Conservation (phyloP, 129 eudicot genomes). For the Sambucus nigra region DNA sequence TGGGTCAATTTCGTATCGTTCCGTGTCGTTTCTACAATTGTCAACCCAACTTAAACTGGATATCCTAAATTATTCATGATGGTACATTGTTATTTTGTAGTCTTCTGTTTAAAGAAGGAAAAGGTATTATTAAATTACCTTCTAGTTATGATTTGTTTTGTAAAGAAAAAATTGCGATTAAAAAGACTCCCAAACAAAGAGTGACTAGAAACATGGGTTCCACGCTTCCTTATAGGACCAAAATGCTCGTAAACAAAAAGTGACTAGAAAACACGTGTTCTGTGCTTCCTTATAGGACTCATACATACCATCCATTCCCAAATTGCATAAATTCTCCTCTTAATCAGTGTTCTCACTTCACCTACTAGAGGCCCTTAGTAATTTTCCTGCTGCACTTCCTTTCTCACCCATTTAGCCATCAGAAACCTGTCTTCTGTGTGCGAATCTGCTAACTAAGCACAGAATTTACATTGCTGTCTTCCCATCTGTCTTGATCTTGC, state of each 20-base stretch:
- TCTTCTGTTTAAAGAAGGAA: not conserved
- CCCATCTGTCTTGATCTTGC: not conserved
- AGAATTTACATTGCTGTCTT: not conserved
- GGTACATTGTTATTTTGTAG: too few relatives aligned
- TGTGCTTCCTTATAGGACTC: not conserved
- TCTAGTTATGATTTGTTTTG: not conserved
- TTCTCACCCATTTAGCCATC: not conserved
- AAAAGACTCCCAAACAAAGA: not conserved
- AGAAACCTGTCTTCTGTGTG: not conserved
- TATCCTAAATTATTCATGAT: too few relatives aligned
- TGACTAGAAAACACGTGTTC: not conserved
- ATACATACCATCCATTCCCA: not conserved
- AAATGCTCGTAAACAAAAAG: not conserved
- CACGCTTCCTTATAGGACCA: not conserved
- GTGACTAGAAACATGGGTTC: not conserved
- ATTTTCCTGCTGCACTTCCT: not conserved
- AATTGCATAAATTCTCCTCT: not conserved
- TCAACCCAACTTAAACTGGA: too few relatives aligned
- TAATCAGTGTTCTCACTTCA: not conserved
- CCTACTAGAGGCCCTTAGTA: not conserved
- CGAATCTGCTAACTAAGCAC: not conserved
- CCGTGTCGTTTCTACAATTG: too few relatives aligned
- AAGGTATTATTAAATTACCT: too few relatives aligned
- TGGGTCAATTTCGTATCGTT: too few relatives aligned
- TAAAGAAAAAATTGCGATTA: not conserved